A percentile compares a stretch with the other conserved stretches of the same genome.
phyloP scores from a whole-genome alignment of 2,329 filamentous ascomycete species.

The Penicillium sp. region DNA sequence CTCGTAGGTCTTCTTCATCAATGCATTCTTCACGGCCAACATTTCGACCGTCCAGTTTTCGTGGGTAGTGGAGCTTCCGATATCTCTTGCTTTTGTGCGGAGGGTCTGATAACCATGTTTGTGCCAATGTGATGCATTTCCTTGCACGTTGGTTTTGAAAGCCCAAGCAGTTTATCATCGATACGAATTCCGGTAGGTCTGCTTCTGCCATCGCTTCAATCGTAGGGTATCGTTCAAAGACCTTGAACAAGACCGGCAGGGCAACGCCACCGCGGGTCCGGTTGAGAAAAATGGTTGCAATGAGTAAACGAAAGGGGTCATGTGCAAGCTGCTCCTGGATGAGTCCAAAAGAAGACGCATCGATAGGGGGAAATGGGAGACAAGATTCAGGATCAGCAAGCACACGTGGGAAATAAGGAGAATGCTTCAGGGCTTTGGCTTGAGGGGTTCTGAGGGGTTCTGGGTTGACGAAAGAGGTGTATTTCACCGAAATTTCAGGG shows the following conservation, averaged over 20 bases:
- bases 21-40: slow-evolving; percentile 48
- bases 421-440: slow-evolving; percentile 26
- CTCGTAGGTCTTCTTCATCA: slow-evolving; percentile 48
- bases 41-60: slow-evolving; percentile 48
- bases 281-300: slow-evolving; percentile 82
- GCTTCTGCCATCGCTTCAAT: slow-evolving; percentile 61
- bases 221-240: slow-evolving; percentile 68
- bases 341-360: slow-evolving; percentile 65
- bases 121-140: slow-evolving; percentile 68
- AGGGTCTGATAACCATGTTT: slow-evolving; percentile 62
- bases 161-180: slow-evolving; percentile 67
- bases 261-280: slow-evolving; percentile 71
- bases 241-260: slow-evolving; percentile 68
- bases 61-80: slow-evolving; percentile 56
- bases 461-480: background rate
- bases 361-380: slow-evolving; percentile 64
- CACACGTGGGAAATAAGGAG: slow-evolving; percentile 42
- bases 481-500: slow-evolving; percentile 6
- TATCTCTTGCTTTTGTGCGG: slow-evolving; percentile 60
- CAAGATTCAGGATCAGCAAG: slow-evolving; percentile 40
- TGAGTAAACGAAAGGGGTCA: slow-evolving; percentile 74
- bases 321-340: slow-evolving; percentile 76
- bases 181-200: slow-evolving; percentile 54
- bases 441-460: slow-evolving; percentile 11
- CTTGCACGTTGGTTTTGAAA: slow-evolving; percentile 65